A percentile compares a stretch with the other conserved stretches of the same genome.
phyloP scores from a whole-genome alignment of 2,329 filamentous ascomycete genomes.

The Ophiostoma montium region DNA sequence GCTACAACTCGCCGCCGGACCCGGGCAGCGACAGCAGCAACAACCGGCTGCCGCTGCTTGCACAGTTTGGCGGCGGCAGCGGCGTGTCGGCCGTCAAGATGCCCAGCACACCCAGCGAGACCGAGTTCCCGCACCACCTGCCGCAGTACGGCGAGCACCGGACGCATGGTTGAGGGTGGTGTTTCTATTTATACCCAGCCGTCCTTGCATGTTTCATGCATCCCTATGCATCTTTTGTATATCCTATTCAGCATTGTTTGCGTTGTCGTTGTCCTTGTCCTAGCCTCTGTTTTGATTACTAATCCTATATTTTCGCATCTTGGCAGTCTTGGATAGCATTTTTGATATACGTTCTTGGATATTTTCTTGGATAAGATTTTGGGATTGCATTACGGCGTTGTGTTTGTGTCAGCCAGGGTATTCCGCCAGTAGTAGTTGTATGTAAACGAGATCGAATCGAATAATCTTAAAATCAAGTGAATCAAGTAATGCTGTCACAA shows the following conservation, averaged over 20 bases:
- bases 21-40: neutral
- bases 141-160: constrained; percentile 5
- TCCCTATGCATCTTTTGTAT: neutral
- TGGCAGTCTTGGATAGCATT: neutral
- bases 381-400: no score
- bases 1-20: neutral
- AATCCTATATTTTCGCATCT: neutral
- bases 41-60: neutral
- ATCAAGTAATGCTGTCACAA: no score
- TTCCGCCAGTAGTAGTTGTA: no score
- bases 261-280: neutral
- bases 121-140: constrained; percentile 6
- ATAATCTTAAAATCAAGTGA: no score
- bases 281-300: no score
- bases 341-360: neutral
- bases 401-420: no score
- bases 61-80: neutral
- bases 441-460: no score
- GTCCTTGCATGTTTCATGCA: no score
- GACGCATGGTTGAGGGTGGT: neutral
- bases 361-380: no score
- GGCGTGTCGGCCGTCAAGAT: constrained; percentile 4
- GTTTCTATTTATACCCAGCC: no score
- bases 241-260: neutral
- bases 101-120: constrained; percentile 9